Evolutionary conservation across 2,329 filamentous ascomycete species (phyloP), one percentile per base, ranked within the genome.

Genomic region (Cladosporium oxysporum): DNA sequence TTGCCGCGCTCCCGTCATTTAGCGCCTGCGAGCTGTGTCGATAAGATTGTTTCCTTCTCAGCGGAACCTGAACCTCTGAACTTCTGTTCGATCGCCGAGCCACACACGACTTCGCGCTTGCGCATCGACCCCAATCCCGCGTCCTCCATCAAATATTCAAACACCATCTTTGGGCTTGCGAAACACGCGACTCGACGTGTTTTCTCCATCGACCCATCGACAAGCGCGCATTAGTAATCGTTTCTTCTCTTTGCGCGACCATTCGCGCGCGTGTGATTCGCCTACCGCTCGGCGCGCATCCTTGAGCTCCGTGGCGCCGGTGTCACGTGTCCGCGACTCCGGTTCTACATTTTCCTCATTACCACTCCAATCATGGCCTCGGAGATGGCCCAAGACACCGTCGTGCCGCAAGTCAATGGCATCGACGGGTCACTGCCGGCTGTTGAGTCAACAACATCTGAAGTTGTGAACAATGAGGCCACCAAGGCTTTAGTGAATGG

Each of bases 51-150:
- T 61, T 65, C 49, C 57, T 65, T 55, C 44, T 37, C 28, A 65
- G 44, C 63, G 35, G 41, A 60, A 52, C 64, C 58, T 66, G 58
- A 66, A 66, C 55, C 55, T 47, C 41, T 55, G 52, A 55, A 55
- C 64, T 50, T 65, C 63, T 63, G 41, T 63, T 67, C 63, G 66
- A 67, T 67, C 63, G 66, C 66, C 66, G 66, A 67, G 66, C 66
- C 63, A 66, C 66, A 66, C 63, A 64, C 66, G 63, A 67, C 65
- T 65, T 65, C 62, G 62, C 62, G 62, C 62, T 59, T 59, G 57
- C 62, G 62, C 62, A 59, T 59, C 55, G 55, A 65, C 62, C 62
- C 44, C 41, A 58, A 58, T 59, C 55, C 55, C 55, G 52, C 52
- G 55, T 58, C 53, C 62, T 23, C 62, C 62, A 58, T 58, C 62